These are phyloP conservation scores for Juncus effusus DNA, from an alignment of 176 grass and related monocot genomes.

Conservation along the genomic window DNA sequence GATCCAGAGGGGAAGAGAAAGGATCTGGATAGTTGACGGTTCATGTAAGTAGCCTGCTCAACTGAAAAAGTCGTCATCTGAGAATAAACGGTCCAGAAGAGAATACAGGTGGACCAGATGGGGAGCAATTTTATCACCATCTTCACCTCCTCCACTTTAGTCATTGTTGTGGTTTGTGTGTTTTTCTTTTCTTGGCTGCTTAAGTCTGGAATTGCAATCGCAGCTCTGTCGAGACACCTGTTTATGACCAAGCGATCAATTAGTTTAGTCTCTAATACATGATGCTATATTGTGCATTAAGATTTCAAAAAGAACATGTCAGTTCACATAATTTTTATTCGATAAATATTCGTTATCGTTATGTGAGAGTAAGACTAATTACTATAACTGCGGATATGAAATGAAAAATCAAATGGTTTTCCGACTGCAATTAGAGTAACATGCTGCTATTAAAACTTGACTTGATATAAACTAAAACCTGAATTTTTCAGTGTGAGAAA, in stretches of 20 bases:
- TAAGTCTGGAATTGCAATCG: slow-evolving; percentile 36
- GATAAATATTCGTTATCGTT: too few species aligned
- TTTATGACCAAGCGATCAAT: background rate
- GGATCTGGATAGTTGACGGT: slow-evolving; percentile 28
- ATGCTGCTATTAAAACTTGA: too few species aligned
- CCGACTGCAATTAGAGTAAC: background rate
- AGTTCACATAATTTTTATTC: background rate
- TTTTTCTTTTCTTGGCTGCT: slow-evolving; percentile 26
- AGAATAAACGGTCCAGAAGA: slow-evolving; percentile 61
- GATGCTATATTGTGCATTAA: too few species aligned
- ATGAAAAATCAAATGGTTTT: too few species aligned
- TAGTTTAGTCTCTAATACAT: too few species aligned
- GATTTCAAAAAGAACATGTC: background rate
- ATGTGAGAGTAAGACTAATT: too few species aligned
- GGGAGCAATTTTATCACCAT: slow-evolving; percentile 61
- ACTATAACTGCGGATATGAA: too few species aligned
- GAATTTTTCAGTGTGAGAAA: slow-evolving; percentile 50
- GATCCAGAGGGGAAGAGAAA: slow-evolving; percentile 56
- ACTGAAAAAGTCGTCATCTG: slow-evolving; percentile 70
- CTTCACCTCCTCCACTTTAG: slow-evolving; percentile 77
- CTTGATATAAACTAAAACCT: slow-evolving; percentile 29
- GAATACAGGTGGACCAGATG: slow-evolving; percentile 63
- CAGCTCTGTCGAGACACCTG: slow-evolving; percentile 71
- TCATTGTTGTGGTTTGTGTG: slow-evolving; percentile 28
- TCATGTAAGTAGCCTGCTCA: slow-evolving; percentile 62